These are phyloP conservation scores for Sechiopsis laciniata DNA, from an alignment of 306 rosid genomes.

Conservation along the genomic window DNA sequence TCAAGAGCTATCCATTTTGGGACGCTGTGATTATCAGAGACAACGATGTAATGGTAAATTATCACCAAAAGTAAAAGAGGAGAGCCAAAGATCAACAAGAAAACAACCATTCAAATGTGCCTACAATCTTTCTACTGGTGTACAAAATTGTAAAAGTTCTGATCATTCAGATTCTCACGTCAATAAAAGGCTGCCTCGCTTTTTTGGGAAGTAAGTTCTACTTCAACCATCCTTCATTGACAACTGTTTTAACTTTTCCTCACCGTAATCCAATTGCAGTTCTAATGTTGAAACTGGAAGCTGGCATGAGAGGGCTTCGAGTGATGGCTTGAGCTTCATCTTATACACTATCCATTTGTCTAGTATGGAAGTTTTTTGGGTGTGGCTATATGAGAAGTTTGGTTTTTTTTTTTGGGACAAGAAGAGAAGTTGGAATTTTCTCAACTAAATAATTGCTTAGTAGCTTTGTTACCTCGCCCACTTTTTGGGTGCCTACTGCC, in stretches of 20 bases:
- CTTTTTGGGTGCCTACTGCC: too few species aligned
- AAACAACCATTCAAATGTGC: conserved; percentile 26
- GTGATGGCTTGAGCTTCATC: too few species aligned
- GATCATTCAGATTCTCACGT: conserved; percentile 25
- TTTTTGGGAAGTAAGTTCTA: conserved; percentile 20
- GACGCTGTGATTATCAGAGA: conserved; percentile 32
- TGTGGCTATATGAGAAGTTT: too few species aligned
- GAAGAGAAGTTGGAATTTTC: too few species aligned
- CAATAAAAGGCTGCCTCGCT: conserved; percentile 29
- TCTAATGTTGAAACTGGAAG: not conserved
- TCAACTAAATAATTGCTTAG: too few species aligned
- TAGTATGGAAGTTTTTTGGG: too few species aligned
- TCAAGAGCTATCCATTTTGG: conserved; percentile 44
- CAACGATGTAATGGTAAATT: conserved; percentile 28
- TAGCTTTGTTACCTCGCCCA: too few species aligned
- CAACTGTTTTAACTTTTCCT: not conserved
- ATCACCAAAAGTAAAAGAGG: conserved; percentile 32
- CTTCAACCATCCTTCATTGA: not conserved
- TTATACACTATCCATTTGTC: too few species aligned
- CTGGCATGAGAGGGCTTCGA: not conserved
- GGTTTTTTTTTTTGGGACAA: too few species aligned
- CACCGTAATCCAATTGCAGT: not conserved
- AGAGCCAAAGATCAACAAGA: conserved; percentile 40
- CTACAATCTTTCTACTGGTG: conserved; percentile 26
- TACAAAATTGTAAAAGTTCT: conserved; percentile 28